Percentiles rank a stretch among this genome's conserved stretches.
Conservation (phyloP, 768 basidiomycete species). For the Exidia glandulosa region DNA sequence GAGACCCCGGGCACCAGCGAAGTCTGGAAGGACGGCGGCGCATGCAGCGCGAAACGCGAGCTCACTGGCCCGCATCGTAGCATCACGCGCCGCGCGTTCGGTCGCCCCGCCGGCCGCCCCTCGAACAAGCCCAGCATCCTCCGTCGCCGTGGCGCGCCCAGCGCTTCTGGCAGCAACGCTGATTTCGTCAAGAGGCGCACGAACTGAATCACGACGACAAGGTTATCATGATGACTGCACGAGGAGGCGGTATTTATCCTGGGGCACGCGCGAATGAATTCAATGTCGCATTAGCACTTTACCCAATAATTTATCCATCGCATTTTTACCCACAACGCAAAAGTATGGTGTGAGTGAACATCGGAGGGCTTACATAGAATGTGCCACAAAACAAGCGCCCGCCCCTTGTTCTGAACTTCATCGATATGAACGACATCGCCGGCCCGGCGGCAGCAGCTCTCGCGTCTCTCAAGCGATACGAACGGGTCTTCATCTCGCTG, state of each 20-base stretch:
- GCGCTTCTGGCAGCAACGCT: not conserved
- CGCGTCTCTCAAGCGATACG: conserved; percentile 34
- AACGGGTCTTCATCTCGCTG: conserved; percentile 46
- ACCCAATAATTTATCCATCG: not conserved
- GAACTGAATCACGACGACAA: not conserved
- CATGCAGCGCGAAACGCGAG: conserved; percentile 23
- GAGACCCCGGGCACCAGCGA: conserved; percentile 35
- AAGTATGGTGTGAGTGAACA: too few relatives aligned
- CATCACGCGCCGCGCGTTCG: not conserved
- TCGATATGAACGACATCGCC: too few relatives aligned
- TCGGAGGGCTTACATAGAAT: too few relatives aligned
- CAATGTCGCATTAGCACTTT: not conserved
- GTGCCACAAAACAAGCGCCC: too few relatives aligned
- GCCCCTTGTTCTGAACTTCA: too few relatives aligned
- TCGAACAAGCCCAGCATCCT: not conserved
- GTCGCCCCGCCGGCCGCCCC: not conserved
- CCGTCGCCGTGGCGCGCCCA: not conserved
- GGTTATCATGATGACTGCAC: too few relatives aligned
- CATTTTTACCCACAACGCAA: too few relatives aligned
- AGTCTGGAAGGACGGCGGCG: conserved; percentile 48
- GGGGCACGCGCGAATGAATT: not conserved
- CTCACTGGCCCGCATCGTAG: not conserved
- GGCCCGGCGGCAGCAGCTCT: conserved; percentile 40
- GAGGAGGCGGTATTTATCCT: not conserved
- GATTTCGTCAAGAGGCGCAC: not conserved